phyloP scores from a whole-genome alignment of 2,329 filamentous ascomycete genomes.

The Aspergillus puulaauensis region DNA sequence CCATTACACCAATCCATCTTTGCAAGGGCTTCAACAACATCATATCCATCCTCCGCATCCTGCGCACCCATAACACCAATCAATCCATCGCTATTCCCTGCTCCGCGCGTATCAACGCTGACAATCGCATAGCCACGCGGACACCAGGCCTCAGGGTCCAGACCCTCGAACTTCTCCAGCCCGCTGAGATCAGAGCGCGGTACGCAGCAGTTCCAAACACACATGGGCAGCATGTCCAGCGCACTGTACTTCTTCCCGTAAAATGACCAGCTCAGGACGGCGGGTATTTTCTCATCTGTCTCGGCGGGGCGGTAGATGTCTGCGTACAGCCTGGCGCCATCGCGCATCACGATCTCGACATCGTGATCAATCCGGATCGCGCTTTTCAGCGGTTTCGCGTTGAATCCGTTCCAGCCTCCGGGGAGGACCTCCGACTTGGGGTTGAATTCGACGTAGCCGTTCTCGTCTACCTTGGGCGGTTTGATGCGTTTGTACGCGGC shows the following conservation, averaged over 20 bases:
- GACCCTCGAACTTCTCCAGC: conserved; percentile 46
- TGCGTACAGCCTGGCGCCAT: conserved; percentile 44
- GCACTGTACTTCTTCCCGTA: conserved; percentile 49
- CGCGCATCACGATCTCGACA: conserved; percentile 44
- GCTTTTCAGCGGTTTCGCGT: conserved; percentile 33
- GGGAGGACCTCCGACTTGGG: conserved; percentile 39
- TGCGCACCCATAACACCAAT: conserved; percentile 43
- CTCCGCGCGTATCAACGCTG: conserved; percentile 35
- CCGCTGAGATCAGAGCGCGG: conserved; percentile 23
- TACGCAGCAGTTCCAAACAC: conserved; percentile 41
- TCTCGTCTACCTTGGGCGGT: conserved; percentile 36
- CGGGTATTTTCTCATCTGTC: conserved; percentile 37
- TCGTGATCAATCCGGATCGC: conserved; percentile 49
- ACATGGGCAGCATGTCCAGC: conserved; percentile 40
- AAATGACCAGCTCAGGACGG: conserved; percentile 45
- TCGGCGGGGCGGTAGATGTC: conserved; percentile 47
- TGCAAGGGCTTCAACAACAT: conserved; percentile 46
- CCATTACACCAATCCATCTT: conserved; percentile 48
- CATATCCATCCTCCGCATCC: conserved; percentile 49
- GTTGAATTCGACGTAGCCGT: conserved; percentile 43
- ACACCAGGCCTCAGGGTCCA: conserved; percentile 39
- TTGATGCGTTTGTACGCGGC: conserved; percentile 26
- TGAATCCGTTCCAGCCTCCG: conserved; percentile 39
- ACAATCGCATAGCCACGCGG: conserved; percentile 35
- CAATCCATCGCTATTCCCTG: conserved; percentile 36